Conservation (phyloP, 257 asterid species). For the Apocynum venetum region DNA sequence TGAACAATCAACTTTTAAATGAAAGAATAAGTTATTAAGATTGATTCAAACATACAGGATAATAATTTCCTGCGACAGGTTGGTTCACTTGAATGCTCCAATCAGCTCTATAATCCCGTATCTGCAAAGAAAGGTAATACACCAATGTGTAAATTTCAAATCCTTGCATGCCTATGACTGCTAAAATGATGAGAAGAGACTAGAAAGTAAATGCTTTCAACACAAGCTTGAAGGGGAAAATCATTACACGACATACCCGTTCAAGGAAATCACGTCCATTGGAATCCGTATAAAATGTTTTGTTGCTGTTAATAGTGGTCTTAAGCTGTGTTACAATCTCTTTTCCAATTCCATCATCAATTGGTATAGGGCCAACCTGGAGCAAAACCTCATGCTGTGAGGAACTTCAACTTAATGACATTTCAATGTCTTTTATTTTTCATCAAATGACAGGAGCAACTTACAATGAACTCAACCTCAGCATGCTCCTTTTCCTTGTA, state of each 20-base stretch:
- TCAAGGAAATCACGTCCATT: slow-evolving; percentile 91
- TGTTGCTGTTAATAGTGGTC: slow-evolving; percentile 58
- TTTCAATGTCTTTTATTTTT: not conserved
- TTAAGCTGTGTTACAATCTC: slow-evolving; percentile 74
- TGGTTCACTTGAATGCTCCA: slow-evolving; percentile 92
- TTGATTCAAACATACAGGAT: slow-evolving; percentile 56
- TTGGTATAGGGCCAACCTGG: slow-evolving; percentile 96
- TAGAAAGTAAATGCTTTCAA: not conserved
- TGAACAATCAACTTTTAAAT: not conserved
- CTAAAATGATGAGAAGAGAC: slow-evolving; percentile 5
- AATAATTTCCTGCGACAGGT: slow-evolving; percentile 90
- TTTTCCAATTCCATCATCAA: slow-evolving; percentile 75
- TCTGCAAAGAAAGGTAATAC: slow-evolving; percentile 36
- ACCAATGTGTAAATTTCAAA: not conserved
- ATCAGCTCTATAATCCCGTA: slow-evolving; percentile 81
- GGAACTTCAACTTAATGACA: not conserved
- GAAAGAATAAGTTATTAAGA: not conserved
- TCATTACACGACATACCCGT: slow-evolving; percentile 46
- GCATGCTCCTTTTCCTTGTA: slow-evolving; percentile 87
- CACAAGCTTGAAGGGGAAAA: not conserved
- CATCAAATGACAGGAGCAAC: slow-evolving; percentile 14
- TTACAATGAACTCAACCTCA: slow-evolving; percentile 82
- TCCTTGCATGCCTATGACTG: too few relatives aligned
- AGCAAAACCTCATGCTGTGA: slow-evolving; percentile 2
- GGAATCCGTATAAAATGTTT: slow-evolving; percentile 83